phyloP scores from a whole-genome alignment of 2,329 filamentous ascomycete species.

The Colletotrichum nymphaeae region DNA sequence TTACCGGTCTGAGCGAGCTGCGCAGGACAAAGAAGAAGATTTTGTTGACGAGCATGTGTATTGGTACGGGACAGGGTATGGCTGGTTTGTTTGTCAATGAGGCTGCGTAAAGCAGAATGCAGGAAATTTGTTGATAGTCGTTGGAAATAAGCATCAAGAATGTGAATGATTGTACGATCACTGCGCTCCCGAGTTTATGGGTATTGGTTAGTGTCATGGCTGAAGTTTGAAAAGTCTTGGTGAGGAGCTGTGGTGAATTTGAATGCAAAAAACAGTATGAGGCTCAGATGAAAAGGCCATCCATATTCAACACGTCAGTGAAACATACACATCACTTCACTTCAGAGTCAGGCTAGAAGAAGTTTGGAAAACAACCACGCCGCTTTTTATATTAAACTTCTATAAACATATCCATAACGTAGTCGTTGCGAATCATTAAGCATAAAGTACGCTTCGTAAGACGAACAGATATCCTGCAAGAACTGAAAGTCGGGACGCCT shows the following conservation, averaged over 20 bases:
- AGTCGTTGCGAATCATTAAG: conserved; percentile 8
- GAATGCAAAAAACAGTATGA: background rate
- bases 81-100: conserved; percentile 75
- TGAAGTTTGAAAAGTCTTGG: too few species aligned
- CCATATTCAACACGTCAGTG: too few species aligned
- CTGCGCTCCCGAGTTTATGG: background rate
- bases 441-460: background rate
- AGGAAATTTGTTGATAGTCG: too few species aligned
- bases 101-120: conserved; percentile 35
- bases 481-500: background rate
- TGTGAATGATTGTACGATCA: background rate
- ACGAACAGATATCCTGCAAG: background rate
- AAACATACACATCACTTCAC: too few species aligned
- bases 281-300: too few species aligned
- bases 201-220: too few species aligned
- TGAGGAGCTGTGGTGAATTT: background rate
- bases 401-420: conserved; percentile 6
- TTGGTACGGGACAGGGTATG: conserved; percentile 77
- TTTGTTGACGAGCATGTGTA: conserved; percentile 91
- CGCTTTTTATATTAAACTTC: conserved; percentile 21
- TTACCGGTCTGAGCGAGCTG: conserved; percentile 89
- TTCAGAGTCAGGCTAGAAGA: too few species aligned
- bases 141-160: background rate
- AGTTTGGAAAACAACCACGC: background rate
- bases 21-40: conserved; percentile 90